Evolutionary conservation across 345 rosid genomes (phyloP).

Genomic region (Eucalyptus marginata): DNA sequence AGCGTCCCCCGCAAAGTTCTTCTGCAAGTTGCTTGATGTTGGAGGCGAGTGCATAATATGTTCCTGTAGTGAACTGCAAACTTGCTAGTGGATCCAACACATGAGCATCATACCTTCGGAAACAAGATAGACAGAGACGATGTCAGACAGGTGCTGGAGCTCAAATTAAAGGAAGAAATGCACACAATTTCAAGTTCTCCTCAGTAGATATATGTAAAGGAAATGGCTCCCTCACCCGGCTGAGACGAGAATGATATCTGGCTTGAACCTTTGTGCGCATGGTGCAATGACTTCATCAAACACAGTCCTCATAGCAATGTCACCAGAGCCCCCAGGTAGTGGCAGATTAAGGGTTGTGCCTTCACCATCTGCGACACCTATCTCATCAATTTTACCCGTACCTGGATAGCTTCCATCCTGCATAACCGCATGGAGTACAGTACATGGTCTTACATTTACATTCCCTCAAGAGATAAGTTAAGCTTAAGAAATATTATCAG

Average conservation of each 20-base stretch:
- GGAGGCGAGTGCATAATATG: constrained; percentile 64
- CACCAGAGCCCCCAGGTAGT: constrained; percentile 93
- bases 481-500: neutral
- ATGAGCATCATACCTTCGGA: constrained; percentile 69
- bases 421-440: neutral
- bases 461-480: neutral
- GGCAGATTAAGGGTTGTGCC: constrained; percentile 85
- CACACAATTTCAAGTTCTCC: neutral
- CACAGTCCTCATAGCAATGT: constrained; percentile 66
- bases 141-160: neutral
- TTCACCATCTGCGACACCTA: constrained; percentile 79
- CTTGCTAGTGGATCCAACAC: constrained; percentile 86
- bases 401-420: constrained; percentile 98
- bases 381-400: constrained; percentile 65
- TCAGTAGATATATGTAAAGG: neutral
- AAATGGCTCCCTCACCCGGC: constrained; percentile 60
- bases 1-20: constrained; percentile 77
- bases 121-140: neutral
- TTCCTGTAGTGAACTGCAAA: constrained; percentile 76
- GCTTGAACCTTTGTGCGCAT: constrained; percentile 79
- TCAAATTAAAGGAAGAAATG: neutral
- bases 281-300: constrained; percentile 90
- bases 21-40: constrained; percentile 73
- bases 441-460: neutral
- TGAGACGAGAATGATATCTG: constrained; percentile 90